These are phyloP conservation scores for Fonsecaea pedrosoi DNA, from an alignment of 2,329 filamentous ascomycete species.

Conservation along the genomic window DNA sequence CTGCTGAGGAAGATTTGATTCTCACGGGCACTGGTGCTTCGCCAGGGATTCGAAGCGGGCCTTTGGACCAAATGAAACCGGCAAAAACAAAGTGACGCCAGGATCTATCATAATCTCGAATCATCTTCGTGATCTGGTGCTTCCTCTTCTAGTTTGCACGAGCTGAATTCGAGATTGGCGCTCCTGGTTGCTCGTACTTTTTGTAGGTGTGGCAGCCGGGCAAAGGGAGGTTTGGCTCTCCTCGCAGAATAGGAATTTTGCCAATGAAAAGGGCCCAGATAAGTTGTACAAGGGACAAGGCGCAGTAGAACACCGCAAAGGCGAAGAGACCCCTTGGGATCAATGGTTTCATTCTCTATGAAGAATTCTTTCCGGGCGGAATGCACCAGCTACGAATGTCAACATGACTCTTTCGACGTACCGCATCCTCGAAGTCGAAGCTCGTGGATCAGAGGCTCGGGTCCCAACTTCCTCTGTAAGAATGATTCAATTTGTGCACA, in stretches of 20 bases:
- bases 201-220: slow-evolving; percentile 52
- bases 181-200: slow-evolving; percentile 52
- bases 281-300: background rate
- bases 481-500: too few relatives aligned
- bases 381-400: too few relatives aligned
- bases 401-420: too few relatives aligned
- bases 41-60: slow-evolving; percentile 42
- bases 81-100: slow-evolving; percentile 49
- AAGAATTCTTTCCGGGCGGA: too few relatives aligned
- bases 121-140: slow-evolving; percentile 45
- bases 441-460: too few relatives aligned
- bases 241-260: slow-evolving; percentile 55
- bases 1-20: background rate
- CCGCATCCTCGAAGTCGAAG: too few relatives aligned
- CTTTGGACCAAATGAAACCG: slow-evolving; percentile 40
- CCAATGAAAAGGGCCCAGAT: slow-evolving; percentile 54
- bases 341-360: too few relatives aligned
- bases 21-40: background rate
- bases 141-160: slow-evolving; percentile 48
- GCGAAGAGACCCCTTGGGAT: too few relatives aligned
- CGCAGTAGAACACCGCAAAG: too few relatives aligned
- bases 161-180: slow-evolving; percentile 51
- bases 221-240: slow-evolving; percentile 53
- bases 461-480: too few relatives aligned
- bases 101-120: slow-evolving; percentile 50